Percentiles rank a stretch among this genome's conserved stretches.
Evolutionary conservation across 2,329 filamentous ascomycete genomes (phyloP).

Genomic region (Myotisia sp.): DNA sequence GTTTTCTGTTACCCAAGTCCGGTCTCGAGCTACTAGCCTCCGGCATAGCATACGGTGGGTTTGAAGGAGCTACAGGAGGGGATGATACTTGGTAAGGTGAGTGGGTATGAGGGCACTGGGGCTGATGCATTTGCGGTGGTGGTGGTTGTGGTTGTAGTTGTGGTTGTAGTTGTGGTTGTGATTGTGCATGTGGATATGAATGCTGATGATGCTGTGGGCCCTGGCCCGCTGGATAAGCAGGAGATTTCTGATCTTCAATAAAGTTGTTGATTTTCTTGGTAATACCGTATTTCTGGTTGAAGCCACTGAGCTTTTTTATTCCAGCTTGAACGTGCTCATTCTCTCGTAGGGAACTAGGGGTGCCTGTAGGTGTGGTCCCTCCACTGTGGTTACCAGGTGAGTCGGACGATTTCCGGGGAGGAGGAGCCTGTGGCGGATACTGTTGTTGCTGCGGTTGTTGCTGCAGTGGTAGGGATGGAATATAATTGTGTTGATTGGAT

Average conservation of each 20-base stretch:
- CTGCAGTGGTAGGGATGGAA: conserved; percentile 47
- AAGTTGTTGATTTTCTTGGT: conserved; percentile 36
- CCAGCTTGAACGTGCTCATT: conserved; percentile 53
- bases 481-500: conserved; percentile 49
- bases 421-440: background rate
- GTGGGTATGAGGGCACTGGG: conserved; percentile 8
- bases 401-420: conserved; percentile 25
- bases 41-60: conserved; percentile 15
- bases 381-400: conserved; percentile 39
- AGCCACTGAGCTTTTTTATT: conserved; percentile 40
- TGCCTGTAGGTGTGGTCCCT: conserved; percentile 25
- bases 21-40: conserved; percentile 15
- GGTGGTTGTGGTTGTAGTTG: conserved; percentile 11
- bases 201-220: conserved; percentile 7
- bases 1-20: conserved; percentile 32
- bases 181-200: conserved; percentile 9
- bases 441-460: conserved; percentile 46
- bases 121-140: conserved; percentile 16
- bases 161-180: conserved; percentile 14
- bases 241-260: conserved; percentile 28
- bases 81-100: conserved; percentile 7
- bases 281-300: conserved; percentile 50
- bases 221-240: conserved; percentile 13
- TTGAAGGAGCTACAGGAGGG: conserved; percentile 9
- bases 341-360: conserved; percentile 33